phyloP scores from a whole-genome alignment of 2,329 filamentous ascomycete species.

The Paracamarosporium sp. region DNA sequence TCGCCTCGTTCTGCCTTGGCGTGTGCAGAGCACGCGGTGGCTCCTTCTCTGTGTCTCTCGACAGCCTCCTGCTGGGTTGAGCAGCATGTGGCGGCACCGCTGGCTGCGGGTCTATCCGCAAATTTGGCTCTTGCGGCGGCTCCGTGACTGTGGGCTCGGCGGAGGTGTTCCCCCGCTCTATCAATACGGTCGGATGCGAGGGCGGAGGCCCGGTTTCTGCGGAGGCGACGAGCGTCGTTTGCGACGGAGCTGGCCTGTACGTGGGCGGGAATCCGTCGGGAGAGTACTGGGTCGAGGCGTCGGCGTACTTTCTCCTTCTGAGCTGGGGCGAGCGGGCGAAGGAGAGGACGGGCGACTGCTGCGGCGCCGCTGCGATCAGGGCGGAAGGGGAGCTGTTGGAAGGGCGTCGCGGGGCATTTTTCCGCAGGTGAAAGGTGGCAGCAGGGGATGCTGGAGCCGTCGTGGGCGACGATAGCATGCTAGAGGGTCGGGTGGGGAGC shows the following conservation, averaged over 20 bases:
- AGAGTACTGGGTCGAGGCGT: slow-evolving; percentile 63
- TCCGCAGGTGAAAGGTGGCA: slow-evolving; percentile 39
- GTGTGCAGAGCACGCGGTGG: slow-evolving; percentile 15
- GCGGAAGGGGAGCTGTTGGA: slow-evolving; percentile 42
- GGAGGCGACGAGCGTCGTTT: slow-evolving; percentile 10
- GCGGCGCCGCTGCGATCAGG: slow-evolving; percentile 24
- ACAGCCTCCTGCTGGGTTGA: slow-evolving; percentile 13
- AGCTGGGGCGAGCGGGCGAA: slow-evolving; percentile 33
- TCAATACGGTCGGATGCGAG: slow-evolving; percentile 23
- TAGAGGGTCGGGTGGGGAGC: neutral
- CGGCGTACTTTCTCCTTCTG: slow-evolving; percentile 49
- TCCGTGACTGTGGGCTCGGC: slow-evolving; percentile 40
- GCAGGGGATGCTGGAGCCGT: slow-evolving; percentile 44
- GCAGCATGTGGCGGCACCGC: slow-evolving; percentile 26
- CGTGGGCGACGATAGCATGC: slow-evolving; percentile 45
- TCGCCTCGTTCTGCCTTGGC: slow-evolving; percentile 22
- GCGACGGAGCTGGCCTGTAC: slow-evolving; percentile 29
- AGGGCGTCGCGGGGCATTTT: slow-evolving; percentile 38
- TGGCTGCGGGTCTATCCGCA: slow-evolving; percentile 44
- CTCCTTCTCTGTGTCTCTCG: slow-evolving; percentile 20
- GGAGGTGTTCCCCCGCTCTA: slow-evolving; percentile 42
- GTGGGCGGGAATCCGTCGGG: slow-evolving; percentile 57
- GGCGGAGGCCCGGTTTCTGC: slow-evolving; percentile 11
- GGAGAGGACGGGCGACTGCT: slow-evolving; percentile 31
- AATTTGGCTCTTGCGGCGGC: slow-evolving; percentile 40